phyloP scores from a whole-genome alignment of 129 eudicot genomes.

The Lactuca sativa region DNA sequence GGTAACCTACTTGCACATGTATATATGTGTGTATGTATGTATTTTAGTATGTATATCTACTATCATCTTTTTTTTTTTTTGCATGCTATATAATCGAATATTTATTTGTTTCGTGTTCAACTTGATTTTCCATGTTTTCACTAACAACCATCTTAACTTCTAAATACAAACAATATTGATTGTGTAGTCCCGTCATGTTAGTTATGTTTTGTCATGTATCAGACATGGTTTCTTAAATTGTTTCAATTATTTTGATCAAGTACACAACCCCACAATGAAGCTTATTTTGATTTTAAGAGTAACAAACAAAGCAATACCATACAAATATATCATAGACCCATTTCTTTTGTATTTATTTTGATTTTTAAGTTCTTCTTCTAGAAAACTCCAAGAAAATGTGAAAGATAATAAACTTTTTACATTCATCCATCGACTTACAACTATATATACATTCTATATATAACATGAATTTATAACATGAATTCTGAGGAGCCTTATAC shows the following conservation, averaged over 20 bases:
- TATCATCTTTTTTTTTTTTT: not conserved
- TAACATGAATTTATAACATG: no score
- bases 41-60: not conserved
- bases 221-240: not conserved
- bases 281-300: not conserved
- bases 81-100: not conserved
- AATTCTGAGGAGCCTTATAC: no score
- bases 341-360: no score
- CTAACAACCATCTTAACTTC: not conserved
- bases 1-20: no score
- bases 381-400: no score
- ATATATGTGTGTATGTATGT: no score
- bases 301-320: not conserved
- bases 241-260: constrained; percentile 9
- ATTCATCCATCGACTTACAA: no score
- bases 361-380: no score
- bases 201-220: constrained; percentile 26
- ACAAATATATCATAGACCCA: not conserved
- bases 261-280: constrained; percentile 6
- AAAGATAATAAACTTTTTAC: no score
- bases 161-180: constrained; percentile 2
- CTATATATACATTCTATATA: no score
- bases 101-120: not conserved
- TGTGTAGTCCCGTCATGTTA: constrained; percentile 4
- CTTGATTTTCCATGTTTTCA: constrained; percentile 1